A percentile compares a stretch with the other conserved stretches of the same genome.
Conservation (phyloP, 345 rosid genomes). For the Eutrema heterophyllum region DNA sequence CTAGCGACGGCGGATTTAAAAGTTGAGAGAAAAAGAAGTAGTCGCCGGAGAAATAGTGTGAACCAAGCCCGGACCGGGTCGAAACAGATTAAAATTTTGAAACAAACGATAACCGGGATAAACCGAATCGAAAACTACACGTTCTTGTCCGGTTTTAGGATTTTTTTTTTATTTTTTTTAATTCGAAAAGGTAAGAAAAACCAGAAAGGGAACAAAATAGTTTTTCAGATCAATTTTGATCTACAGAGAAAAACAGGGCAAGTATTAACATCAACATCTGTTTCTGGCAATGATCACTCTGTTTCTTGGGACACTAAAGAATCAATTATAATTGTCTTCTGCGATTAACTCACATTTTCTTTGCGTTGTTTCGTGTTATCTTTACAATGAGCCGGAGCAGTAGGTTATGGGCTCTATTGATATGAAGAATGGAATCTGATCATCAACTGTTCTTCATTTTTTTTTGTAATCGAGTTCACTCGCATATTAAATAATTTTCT, state of each 20-base stretch:
- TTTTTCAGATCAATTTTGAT: too few relatives aligned
- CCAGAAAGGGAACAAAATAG: too few relatives aligned
- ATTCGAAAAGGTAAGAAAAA: too few relatives aligned
- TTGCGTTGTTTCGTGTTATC: neutral
- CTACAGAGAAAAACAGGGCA: neutral
- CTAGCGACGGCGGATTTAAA: neutral
- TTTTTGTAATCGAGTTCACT: neutral
- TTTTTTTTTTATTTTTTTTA: too few relatives aligned
- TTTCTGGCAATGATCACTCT: neutral
- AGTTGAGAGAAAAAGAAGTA: too few relatives aligned
- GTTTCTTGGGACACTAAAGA: neutral
- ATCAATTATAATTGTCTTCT: neutral
- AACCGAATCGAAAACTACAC: too few relatives aligned
- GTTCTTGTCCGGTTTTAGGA: too few relatives aligned
- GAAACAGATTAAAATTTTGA: too few relatives aligned
- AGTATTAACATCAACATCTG: neutral
- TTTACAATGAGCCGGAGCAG: neutral
- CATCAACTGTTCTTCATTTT: neutral
- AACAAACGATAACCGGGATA: too few relatives aligned
- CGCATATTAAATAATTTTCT: neutral
- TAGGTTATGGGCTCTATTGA: neutral
- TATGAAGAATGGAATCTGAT: neutral
- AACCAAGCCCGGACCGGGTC: too few relatives aligned
- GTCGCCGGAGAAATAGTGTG: neutral
- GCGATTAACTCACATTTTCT: neutral